Percentiles rank a stretch among this genome's conserved stretches.
These are phyloP conservation scores for Pseudonitzschia multiseries DNA, from an alignment of 108 stramenopile species.

Conservation along the genomic window DNA sequence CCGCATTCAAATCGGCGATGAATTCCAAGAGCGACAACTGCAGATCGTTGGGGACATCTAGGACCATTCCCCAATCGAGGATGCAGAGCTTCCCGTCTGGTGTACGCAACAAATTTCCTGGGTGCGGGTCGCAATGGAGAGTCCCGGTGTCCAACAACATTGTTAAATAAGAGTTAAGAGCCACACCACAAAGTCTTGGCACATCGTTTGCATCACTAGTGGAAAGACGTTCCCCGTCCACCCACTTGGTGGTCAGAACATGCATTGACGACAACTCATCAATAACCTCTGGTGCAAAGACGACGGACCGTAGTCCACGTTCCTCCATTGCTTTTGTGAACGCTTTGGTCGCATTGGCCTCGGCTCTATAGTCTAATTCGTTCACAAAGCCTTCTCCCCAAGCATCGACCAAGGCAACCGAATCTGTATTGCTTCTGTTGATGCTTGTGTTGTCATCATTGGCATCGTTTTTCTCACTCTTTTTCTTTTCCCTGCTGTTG, in stretches of 20 bases:
- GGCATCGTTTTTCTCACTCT: background rate
- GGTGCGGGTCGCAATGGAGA: slow-evolving; percentile 53
- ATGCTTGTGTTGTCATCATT: slow-evolving; percentile 16
- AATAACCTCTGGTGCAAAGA: slow-evolving; percentile 65
- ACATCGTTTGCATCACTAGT: slow-evolving; percentile 44
- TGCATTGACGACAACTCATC: slow-evolving; percentile 46
- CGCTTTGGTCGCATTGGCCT: slow-evolving; percentile 59
- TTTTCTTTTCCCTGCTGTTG: background rate
- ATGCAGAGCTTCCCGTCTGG: slow-evolving; percentile 78
- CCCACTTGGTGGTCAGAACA: slow-evolving; percentile 83
- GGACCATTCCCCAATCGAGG: slow-evolving; percentile 66
- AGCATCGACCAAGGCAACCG: slow-evolving; percentile 64
- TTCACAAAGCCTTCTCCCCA: slow-evolving; percentile 86
- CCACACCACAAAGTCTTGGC: slow-evolving; percentile 63
- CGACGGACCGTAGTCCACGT: slow-evolving; percentile 45
- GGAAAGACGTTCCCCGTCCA: slow-evolving; percentile 71
- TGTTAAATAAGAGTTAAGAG: slow-evolving; percentile 68
- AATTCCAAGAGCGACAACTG: slow-evolving; percentile 78
- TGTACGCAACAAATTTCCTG: slow-evolving; percentile 72
- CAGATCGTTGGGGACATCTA: slow-evolving; percentile 56
- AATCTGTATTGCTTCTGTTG: slow-evolving; percentile 42
- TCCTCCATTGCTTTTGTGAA: slow-evolving; percentile 58
- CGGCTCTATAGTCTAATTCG: slow-evolving; percentile 81
- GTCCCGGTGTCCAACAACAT: slow-evolving; percentile 55
- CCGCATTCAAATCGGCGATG: slow-evolving; percentile 74